Conservation (phyloP, 164 flowering plant genomes). For the Berberis thunbergii region DNA sequence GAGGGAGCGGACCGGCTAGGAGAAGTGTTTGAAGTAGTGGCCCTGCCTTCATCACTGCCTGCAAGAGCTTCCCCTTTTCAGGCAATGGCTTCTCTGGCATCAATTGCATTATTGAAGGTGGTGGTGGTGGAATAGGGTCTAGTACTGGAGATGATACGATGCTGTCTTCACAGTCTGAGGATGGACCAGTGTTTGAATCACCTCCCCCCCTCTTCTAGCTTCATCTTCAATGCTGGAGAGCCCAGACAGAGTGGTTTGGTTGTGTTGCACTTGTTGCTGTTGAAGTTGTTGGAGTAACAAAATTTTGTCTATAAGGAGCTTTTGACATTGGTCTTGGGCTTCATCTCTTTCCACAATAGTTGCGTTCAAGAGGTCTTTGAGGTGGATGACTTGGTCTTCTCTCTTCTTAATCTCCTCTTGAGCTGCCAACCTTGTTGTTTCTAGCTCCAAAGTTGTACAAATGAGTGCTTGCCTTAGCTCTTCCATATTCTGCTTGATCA, state of each 20-base stretch:
- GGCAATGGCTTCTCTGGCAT: slow-evolving; percentile 47
- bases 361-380: slow-evolving; percentile 36
- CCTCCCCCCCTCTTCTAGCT: not conserved
- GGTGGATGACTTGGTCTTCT: slow-evolving; percentile 30
- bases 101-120: slow-evolving; percentile 32
- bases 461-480: slow-evolving; percentile 51
- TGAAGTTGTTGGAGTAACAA: slow-evolving; percentile 1
- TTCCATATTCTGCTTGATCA: slow-evolving; percentile 31
- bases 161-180: slow-evolving; percentile 30
- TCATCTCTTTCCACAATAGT: slow-evolving; percentile 70
- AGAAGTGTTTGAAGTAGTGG: slow-evolving; percentile 72
- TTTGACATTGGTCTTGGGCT: slow-evolving; percentile 50
- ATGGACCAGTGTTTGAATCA: slow-evolving; percentile 32
- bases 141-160: slow-evolving; percentile 54
- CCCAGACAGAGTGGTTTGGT: not conserved
- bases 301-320: slow-evolving; percentile 26
- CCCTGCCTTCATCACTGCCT: slow-evolving; percentile 72
- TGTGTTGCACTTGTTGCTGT: not conserved
- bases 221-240: not conserved
- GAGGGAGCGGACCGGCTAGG: slow-evolving; percentile 70
- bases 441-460: slow-evolving; percentile 37
- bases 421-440: slow-evolving; percentile 40
- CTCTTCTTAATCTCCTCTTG: slow-evolving; percentile 38
- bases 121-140: slow-evolving; percentile 52
- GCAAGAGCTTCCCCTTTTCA: slow-evolving; percentile 55